Percentiles rank a stretch among this genome's conserved stretches.
Evolutionary conservation across 352 stramenopile species (phyloP).

Genomic region (Aphanomyces euteiches): DNA sequence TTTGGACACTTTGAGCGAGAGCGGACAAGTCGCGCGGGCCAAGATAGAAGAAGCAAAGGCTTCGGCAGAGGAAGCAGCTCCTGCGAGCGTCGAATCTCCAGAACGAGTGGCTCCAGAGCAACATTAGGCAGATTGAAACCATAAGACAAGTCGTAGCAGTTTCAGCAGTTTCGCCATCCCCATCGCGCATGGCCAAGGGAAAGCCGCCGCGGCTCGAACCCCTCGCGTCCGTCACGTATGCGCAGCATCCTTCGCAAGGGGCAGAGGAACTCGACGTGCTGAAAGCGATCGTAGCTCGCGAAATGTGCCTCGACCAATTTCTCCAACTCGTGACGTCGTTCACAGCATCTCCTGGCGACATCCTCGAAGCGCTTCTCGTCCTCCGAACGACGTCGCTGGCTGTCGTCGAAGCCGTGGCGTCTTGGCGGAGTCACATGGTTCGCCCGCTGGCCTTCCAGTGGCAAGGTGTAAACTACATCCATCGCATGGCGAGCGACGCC

Average conservation of each 20-base stretch:
- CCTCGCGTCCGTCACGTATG: constrained; percentile 41
- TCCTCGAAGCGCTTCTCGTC: constrained; percentile 48
- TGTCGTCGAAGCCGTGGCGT: constrained; percentile 53
- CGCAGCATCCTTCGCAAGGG: constrained; percentile 43
- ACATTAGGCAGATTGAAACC: constrained; percentile 2
- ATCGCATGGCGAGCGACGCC: constrained; percentile 62
- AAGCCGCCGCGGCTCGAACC: constrained; percentile 12
- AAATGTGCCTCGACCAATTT: constrained; percentile 52
- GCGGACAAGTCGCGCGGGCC: background rate
- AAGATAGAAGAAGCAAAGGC: background rate
- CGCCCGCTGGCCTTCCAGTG: constrained; percentile 54
- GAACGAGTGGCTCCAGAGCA: background rate
- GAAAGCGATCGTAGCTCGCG: constrained; percentile 55
- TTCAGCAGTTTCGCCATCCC: constrained; percentile 1
- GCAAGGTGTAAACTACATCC: constrained; percentile 58
- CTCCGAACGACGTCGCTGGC: constrained; percentile 50
- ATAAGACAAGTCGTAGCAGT: constrained; percentile 16
- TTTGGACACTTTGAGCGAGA: background rate
- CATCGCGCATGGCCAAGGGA: background rate
- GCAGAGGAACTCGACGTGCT: constrained; percentile 65
- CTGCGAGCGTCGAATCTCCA: background rate
- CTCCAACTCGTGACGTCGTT: constrained; percentile 50
- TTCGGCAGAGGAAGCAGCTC: background rate
- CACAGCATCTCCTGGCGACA: constrained; percentile 36
- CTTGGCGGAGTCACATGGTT: constrained; percentile 61